Conservation (phyloP, 2,329 filamentous ascomycete species). For the Beauveria asiatica region DNA sequence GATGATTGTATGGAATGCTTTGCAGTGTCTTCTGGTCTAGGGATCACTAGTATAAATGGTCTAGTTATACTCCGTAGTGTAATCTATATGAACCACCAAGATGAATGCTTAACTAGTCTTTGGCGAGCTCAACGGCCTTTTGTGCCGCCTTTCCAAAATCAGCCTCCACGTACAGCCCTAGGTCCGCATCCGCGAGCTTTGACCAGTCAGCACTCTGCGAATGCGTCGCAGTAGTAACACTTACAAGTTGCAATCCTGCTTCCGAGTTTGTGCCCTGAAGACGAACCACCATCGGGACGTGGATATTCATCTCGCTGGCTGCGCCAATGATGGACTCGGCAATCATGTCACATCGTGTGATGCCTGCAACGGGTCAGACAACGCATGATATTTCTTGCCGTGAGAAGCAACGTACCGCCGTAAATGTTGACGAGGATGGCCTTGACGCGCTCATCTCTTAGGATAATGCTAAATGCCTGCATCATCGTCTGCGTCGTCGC, state of each 20-base stretch:
- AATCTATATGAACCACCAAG: no score
- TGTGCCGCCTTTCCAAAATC: constrained; percentile 20
- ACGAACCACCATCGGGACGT: constrained; percentile 36
- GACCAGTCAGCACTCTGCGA: neutral
- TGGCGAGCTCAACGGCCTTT: constrained; percentile 18
- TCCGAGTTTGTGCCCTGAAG: constrained; percentile 39
- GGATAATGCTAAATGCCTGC: constrained; percentile 64
- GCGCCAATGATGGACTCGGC: constrained; percentile 39
- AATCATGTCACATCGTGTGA: constrained; percentile 43
- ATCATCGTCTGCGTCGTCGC: constrained; percentile 76
- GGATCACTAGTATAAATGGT: neutral
- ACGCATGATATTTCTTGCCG: neutral
- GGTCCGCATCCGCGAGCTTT: constrained; percentile 19
- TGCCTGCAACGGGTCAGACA: constrained; percentile 23
- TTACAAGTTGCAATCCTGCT: constrained; percentile 31
- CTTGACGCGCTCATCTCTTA: constrained; percentile 62
- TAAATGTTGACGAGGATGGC: constrained; percentile 55
- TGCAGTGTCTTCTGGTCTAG: neutral
- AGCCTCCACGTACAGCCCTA: constrained; percentile 20
- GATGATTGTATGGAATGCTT: neutral
- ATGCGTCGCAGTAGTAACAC: constrained; percentile 12
- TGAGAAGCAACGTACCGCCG: constrained; percentile 21
- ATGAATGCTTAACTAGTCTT: neutral
- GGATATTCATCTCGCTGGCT: constrained; percentile 27
- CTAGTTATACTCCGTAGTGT: no score